Base-by-base conservation (phyloP, 768 basidiomycete species). In the Boletus sensibilis region DNA sequence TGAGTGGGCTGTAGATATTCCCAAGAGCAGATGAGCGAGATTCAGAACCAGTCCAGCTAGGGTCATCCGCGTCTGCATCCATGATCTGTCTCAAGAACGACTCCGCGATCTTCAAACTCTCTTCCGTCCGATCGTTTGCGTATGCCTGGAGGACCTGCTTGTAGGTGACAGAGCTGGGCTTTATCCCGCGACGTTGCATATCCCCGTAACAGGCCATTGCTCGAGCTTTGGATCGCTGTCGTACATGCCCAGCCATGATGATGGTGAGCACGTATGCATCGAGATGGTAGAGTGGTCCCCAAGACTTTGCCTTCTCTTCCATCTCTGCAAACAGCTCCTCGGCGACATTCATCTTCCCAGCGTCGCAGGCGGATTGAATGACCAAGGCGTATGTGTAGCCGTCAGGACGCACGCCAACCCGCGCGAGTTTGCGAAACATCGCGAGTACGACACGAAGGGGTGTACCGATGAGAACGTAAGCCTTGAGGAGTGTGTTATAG, bases 351-450 rank as follows among this genome's bases (percentile, higher is more conserved):
- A 94, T 83, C 52, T 79, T 67, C 6, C 85, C 82, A 18, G 83
- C 75, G 63, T 94, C 89, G 66, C 89, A 88, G 12, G 94, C 89
- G 0, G 89, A 87, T 66, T 91, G 89, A 35, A 94, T 84, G 47
- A 93, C 74, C 44, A 90, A 75, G 1, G 88, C 78, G 68, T 88
- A 96, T 0, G 90, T 86, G 62, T 80, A 77, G 5, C 63, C 69
- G 60, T 88, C 81, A 0, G 92, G 88, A 38, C 76, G 76, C 16
- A 87, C 66, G 4, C 80, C 79, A 8, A 75, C 67, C 37, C 73
- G 64, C 54, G 76, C 70, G 53, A 92, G 72, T 51, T 76, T 79
- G 42, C 78, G 74, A 72, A 94, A 93, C 35, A 91, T 65, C 5
- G 74, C 69, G 27, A 82, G 74, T 39, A 94, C 86, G 27, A 83